These are phyloP conservation scores for Aureobasidium zeae DNA, from an alignment of 2,329 filamentous ascomycete species.

Conservation along the genomic window DNA sequence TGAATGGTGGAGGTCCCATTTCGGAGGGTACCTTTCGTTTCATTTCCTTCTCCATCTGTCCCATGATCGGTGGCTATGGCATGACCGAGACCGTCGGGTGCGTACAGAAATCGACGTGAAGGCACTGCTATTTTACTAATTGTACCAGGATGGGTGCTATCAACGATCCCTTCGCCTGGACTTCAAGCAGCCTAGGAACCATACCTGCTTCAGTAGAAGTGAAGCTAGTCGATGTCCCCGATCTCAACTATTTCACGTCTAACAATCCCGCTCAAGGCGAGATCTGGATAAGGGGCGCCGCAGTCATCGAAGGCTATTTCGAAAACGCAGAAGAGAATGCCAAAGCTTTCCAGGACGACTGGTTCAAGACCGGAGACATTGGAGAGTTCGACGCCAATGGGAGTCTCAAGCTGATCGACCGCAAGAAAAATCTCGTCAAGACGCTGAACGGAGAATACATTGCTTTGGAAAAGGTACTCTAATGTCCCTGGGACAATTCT, in stretches of 20 bases:
- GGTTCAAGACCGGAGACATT: constrained; percentile 97
- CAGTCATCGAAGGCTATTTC: constrained; percentile 70
- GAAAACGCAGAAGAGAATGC: constrained; percentile 76
- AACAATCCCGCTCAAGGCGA: constrained; percentile 78
- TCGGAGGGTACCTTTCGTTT: constrained; percentile 81
- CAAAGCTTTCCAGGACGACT: constrained; percentile 70
- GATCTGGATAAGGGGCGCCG: constrained; percentile 74
- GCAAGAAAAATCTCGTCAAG: constrained; percentile 98
- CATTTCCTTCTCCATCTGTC: constrained; percentile 81
- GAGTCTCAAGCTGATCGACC: constrained; percentile 80
- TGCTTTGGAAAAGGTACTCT: constrained; percentile 89
- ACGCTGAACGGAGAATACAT: constrained; percentile 93
- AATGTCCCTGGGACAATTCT: no score
- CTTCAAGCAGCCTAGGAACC: constrained; percentile 65
- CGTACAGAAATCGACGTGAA: no score
- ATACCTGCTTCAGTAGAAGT: constrained; percentile 69
- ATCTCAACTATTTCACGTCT: constrained; percentile 74
- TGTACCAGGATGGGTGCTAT: constrained; percentile 69
- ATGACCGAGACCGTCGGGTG: constrained; percentile 76
- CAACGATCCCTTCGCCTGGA: constrained; percentile 78
- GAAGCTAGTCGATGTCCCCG: constrained; percentile 83
- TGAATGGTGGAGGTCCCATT: constrained; percentile 91
- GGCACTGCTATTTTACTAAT: no score
- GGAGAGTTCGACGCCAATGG: constrained; percentile 76
- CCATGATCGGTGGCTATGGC: constrained; percentile 91